These are phyloP conservation scores for Stropharia rugosoannulata DNA, from an alignment of 768 basidiomycete genomes.

Conservation along the genomic window DNA sequence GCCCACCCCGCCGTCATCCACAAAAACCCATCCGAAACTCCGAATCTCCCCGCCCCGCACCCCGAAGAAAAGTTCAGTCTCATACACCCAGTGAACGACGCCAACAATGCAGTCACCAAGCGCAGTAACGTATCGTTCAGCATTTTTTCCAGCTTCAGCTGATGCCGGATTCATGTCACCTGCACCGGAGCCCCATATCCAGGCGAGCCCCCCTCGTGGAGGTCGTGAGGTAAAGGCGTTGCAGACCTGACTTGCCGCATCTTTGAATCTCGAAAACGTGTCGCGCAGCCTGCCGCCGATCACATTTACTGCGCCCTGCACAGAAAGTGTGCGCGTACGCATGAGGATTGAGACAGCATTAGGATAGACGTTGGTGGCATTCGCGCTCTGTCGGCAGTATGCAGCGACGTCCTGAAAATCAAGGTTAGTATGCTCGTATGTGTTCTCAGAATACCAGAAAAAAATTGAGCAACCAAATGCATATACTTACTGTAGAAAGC, in stretches of 20 bases:
- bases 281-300: constrained; percentile 38
- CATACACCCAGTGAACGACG: constrained; percentile 63
- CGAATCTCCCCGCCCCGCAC: constrained; percentile 56
- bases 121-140: constrained; percentile 42
- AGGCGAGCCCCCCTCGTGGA: no score
- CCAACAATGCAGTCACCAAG: constrained; percentile 58
- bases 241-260: constrained; percentile 23
- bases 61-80: constrained; percentile 61
- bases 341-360: constrained; percentile 55
- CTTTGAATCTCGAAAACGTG: constrained; percentile 33
- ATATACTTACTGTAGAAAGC: no score
- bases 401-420: no score
- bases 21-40: constrained; percentile 63
- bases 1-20: constrained; percentile 17
- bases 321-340: constrained; percentile 33
- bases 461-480: no score
- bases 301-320: constrained; percentile 49
- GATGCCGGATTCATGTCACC: background rate
- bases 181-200: no score
- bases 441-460: no score
- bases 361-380: constrained; percentile 5
- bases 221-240: constrained; percentile 1
- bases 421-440: no score
- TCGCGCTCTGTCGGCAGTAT: no score
- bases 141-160: background rate